Evolutionary conservation across 2,329 filamentous ascomycete species (phyloP), one percentile per base, ranked within the genome.

Genomic region (Bipolaris victoriae): DNA sequence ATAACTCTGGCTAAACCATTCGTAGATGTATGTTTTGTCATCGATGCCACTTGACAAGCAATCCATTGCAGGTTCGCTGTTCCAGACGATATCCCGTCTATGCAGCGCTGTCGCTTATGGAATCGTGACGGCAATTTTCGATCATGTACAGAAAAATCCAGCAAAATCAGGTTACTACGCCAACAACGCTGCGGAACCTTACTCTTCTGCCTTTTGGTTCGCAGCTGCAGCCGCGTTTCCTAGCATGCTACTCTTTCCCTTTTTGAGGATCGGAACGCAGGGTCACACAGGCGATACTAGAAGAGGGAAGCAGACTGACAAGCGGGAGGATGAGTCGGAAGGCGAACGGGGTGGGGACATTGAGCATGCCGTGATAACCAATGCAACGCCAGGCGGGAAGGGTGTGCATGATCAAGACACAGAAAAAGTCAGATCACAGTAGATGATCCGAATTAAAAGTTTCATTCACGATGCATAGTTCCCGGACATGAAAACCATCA

Each of bases 1-100:
- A 3, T 2, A 35, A 3, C 11, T 37, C n/a, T 18, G 7, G 24
- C 0, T 22, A 45, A 7, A 54, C 35, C 29, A 20, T 10, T 11
- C 11, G 2, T 57, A 87, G 81, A 88, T 90, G 83, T 90, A 90
- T 62, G 87, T 90, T 52, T 85, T 89, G 80, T 86, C 85, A 3
- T 85, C 84, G 0, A 82, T 90, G 50, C 86, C 86, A 0, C 72
- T 78, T 1, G 78, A 83, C n/a, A 84, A 88, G 62, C 86, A 90
- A 64, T 86, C 85, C 0, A 82, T 90, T 13, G 87, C 87, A 0
- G 87, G 88, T 5, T 87, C 86, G 1, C 85, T 91, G 39, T 86
- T 90, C 66, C 88, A 90, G 70, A 89, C 88, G 2, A 80, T 88
- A 20, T 84, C 85, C 40, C 83, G 86, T 54, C 77, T 90, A 3